These are phyloP conservation scores for Holtermanniella nyarrowii DNA, from an alignment of 768 basidiomycete species.

Conservation along the genomic window DNA sequence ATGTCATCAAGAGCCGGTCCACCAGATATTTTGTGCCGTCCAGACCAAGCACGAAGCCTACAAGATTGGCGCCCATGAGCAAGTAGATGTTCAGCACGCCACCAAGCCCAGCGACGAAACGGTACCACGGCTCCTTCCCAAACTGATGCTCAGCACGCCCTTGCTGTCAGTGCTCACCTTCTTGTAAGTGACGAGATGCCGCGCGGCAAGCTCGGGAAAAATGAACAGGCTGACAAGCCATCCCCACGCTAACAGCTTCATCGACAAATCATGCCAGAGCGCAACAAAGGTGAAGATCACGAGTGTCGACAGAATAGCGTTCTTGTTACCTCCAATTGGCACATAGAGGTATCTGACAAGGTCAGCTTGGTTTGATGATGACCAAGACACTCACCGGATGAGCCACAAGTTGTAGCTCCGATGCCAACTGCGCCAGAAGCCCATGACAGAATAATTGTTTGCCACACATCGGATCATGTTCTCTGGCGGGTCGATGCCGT, in stretches of 20 bases:
- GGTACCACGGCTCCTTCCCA: conserved; percentile 61
- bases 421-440: conserved; percentile 97
- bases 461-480: conserved; percentile 99
- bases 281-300: conserved; percentile 94
- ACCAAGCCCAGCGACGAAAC: conserved; percentile 72
- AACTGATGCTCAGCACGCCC: conserved; percentile 47
- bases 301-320: conserved; percentile 53
- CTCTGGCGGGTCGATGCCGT: conserved; percentile 87
- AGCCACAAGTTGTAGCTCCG: conserved; percentile 94
- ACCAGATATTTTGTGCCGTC: conserved; percentile 67
- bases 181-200: conserved; percentile 51
- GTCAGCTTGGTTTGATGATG: neutral
- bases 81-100: conserved; percentile 72
- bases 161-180: conserved; percentile 47
- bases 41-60: conserved; percentile 84
- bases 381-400: conserved; percentile 51
- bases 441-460: conserved; percentile 85
- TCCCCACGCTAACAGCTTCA: conserved; percentile 83
- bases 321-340: conserved; percentile 67
- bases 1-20: conserved; percentile 53
- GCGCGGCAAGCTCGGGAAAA: conserved; percentile 65
- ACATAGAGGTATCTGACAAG: conserved; percentile 76
- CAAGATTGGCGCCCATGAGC: conserved; percentile 86
- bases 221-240: conserved; percentile 91
- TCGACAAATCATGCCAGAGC: conserved; percentile 89